Conservation (phyloP, 164 flowering plant genomes). For the Sedum album region DNA sequence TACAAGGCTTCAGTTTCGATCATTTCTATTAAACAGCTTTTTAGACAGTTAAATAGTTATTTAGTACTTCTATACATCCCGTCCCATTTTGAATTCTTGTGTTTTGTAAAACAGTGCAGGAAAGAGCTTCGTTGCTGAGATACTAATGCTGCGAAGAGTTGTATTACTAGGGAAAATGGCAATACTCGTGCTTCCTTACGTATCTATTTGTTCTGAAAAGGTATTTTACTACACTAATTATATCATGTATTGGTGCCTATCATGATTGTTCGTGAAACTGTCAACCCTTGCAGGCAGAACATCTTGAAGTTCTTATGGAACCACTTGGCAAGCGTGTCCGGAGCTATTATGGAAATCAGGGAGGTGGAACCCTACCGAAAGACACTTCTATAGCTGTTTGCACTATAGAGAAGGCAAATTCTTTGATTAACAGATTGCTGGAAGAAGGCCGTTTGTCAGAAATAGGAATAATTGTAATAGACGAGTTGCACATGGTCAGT, state of each 20-base stretch:
- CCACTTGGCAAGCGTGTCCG: slow-evolving; percentile 89
- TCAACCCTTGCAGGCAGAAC: slow-evolving; percentile 59
- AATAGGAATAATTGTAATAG: slow-evolving; percentile 91
- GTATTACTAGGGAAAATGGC: slow-evolving; percentile 77
- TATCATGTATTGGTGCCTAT: neutral
- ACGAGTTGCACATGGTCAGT: slow-evolving; percentile 94
- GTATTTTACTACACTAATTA: slow-evolving; percentile 27
- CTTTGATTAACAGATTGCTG: slow-evolving; percentile 70
- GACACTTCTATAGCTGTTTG: slow-evolving; percentile 96
- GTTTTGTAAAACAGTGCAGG: slow-evolving; percentile 74
- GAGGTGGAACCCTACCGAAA: slow-evolving; percentile 88
- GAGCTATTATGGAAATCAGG: slow-evolving; percentile 93
- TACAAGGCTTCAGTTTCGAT: neutral
- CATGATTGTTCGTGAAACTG: neutral
- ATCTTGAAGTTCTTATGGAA: slow-evolving; percentile 74
- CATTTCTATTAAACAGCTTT: neutral
- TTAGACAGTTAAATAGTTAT: neutral
- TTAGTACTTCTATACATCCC: neutral
- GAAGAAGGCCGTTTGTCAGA: slow-evolving; percentile 97
- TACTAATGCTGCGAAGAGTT: slow-evolving; percentile 80
- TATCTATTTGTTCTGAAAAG: slow-evolving; percentile 95
- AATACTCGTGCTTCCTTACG: slow-evolving; percentile 96
- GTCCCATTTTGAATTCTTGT: neutral
- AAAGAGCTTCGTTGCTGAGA: slow-evolving; percentile 97
- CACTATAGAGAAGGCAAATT: slow-evolving; percentile 97